Evolutionary conservation across 75 land plant species (phyloP).

Genomic region (Azolla pinnata): DNA sequence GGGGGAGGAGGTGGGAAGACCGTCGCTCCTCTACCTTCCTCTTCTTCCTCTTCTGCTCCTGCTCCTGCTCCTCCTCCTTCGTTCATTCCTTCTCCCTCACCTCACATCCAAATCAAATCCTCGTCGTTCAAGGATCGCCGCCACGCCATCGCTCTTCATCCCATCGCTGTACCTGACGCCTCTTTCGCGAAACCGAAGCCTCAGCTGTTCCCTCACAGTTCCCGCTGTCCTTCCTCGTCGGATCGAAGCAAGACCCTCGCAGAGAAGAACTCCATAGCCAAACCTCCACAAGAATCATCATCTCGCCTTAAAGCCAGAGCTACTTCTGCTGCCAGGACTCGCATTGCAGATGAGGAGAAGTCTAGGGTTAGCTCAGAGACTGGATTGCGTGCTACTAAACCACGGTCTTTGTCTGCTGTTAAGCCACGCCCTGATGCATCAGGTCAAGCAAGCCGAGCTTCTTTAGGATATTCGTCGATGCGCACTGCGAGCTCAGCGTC

Average conservation of each 20-base stretch:
- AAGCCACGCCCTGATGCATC: too few species aligned
- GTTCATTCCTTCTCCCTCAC: background rate
- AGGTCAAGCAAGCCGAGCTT: too few species aligned
- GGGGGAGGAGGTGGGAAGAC: conserved; percentile 1
- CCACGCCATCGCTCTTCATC: background rate
- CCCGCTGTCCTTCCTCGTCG: background rate
- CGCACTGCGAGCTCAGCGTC: too few species aligned
- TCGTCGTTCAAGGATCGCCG: background rate
- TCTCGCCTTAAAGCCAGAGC: background rate
- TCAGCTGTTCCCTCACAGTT: background rate
- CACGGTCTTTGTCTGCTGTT: too few species aligned
- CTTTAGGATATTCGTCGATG: too few species aligned
- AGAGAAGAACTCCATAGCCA: background rate
- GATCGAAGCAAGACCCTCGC: background rate
- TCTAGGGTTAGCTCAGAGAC: too few species aligned
- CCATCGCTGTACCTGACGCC: background rate
- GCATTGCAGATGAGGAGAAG: too few species aligned
- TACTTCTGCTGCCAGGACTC: too few species aligned
- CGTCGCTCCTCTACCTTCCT: background rate
- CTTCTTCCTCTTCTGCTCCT: background rate
- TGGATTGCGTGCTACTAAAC: too few species aligned
- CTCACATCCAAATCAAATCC: background rate
- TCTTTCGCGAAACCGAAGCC: background rate
- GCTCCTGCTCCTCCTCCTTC: conserved; percentile 1
- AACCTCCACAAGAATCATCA: background rate